Conservation (phyloP, 768 basidiomycete genomes). For the Lepiota venenata region DNA sequence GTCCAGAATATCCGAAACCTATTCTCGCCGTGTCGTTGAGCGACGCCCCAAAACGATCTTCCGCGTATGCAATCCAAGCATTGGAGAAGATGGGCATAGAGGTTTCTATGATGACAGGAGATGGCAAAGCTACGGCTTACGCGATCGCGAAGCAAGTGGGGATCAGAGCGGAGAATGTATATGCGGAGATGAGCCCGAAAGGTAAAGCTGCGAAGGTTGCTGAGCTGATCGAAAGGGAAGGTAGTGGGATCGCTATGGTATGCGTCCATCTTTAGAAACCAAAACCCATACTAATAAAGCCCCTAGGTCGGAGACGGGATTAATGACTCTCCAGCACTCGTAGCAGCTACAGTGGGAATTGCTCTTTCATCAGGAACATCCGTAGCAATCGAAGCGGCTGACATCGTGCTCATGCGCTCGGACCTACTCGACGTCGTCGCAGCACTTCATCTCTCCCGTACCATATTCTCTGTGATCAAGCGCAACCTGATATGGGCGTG, state of each 20-base stretch:
- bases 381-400: slow-evolving; percentile 97
- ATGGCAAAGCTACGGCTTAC: slow-evolving; percentile 78
- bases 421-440: slow-evolving; percentile 98
- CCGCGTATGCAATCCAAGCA: slow-evolving; percentile 76
- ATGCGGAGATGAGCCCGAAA: slow-evolving; percentile 92
- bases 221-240: slow-evolving; percentile 72
- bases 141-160: slow-evolving; percentile 92
- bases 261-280: slow-evolving; percentile 18
- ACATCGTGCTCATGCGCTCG: slow-evolving; percentile 96
- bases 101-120: slow-evolving; percentile 94
- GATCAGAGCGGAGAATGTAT: slow-evolving; percentile 77
- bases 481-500: slow-evolving; percentile 97
- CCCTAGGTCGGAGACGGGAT: slow-evolving; percentile 94
- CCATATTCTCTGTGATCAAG: slow-evolving; percentile 87
- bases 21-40: slow-evolving; percentile 82
- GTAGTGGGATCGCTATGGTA: slow-evolving; percentile 88
- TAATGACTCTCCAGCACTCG: slow-evolving; percentile 97
- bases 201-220: slow-evolving; percentile 88
- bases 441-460: slow-evolving; percentile 84
- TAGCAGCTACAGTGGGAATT: slow-evolving; percentile 94
- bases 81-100: slow-evolving; percentile 88
- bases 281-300: too few species aligned
- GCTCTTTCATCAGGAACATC: slow-evolving; percentile 96
- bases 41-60: slow-evolving; percentile 85
- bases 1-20: slow-evolving; percentile 42